Conservation (phyloP, 208 protist species). For the Leptomonas pyrrhocoris region DNA sequence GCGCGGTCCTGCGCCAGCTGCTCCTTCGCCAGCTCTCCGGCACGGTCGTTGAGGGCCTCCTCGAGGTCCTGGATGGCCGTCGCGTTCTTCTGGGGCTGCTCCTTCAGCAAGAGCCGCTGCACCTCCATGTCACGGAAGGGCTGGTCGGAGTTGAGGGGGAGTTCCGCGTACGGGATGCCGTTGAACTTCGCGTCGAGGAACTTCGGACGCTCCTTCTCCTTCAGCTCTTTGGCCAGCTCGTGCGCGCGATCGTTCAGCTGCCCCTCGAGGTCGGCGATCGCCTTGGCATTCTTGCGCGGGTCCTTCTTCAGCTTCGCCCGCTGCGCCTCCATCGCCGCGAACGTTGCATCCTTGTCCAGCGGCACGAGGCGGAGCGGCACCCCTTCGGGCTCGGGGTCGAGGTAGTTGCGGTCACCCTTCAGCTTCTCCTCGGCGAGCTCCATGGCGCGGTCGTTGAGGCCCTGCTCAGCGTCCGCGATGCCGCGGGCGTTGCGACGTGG, state of each 20-base stretch:
- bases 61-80: constrained; percentile 64
- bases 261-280: constrained; percentile 58
- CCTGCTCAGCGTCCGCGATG: constrained; percentile 58
- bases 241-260: constrained; percentile 65
- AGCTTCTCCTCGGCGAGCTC: constrained; percentile 59
- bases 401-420: constrained; percentile 57
- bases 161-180: constrained; percentile 60
- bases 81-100: constrained; percentile 50
- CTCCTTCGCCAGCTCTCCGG: constrained; percentile 60
- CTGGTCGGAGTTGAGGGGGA: constrained; percentile 59
- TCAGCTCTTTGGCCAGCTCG: constrained; percentile 55
- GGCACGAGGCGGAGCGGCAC: constrained; percentile 64
- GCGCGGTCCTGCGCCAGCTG: constrained; percentile 57
- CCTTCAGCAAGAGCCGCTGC: constrained; percentile 54
- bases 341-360: constrained; percentile 51
- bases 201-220: constrained; percentile 59
- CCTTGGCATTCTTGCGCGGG: constrained; percentile 41
- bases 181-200: constrained; percentile 56
- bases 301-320: constrained; percentile 68
- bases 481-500: constrained; percentile 54
- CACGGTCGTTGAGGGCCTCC: constrained; percentile 73
- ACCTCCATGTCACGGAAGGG: constrained; percentile 67
- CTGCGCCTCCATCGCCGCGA: constrained; percentile 55
- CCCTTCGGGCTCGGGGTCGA: constrained; percentile 63
- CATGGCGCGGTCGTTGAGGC: constrained; percentile 64